Percentiles rank a stretch among this genome's conserved stretches.
Conservation (phyloP, 2,329 filamentous ascomycete species). For the Calonectria multiphialidica region DNA sequence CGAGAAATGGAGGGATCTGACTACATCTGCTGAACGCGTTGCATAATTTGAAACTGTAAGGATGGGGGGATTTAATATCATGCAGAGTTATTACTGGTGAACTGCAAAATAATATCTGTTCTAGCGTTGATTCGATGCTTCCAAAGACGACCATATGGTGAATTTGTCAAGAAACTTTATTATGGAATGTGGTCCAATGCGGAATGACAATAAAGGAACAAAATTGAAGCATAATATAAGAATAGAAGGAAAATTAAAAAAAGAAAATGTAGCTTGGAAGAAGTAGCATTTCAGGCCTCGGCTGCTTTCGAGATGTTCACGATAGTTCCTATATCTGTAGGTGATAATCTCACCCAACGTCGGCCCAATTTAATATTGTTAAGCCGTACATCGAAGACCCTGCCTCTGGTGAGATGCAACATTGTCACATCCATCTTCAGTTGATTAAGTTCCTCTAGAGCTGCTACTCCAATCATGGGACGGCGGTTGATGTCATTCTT, state of each 20-base stretch:
- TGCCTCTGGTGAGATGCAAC: background rate
- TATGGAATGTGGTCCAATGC: too few relatives aligned
- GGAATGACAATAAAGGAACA: too few relatives aligned
- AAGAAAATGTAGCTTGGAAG: too few relatives aligned
- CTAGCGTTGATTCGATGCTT: too few relatives aligned
- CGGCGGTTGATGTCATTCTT: conserved; percentile 18
- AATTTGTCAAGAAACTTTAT: too few relatives aligned
- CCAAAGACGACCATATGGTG: too few relatives aligned
- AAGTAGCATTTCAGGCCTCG: too few relatives aligned
- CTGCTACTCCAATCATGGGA: conserved; percentile 10
- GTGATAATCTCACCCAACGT: background rate
- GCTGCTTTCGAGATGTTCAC: background rate
- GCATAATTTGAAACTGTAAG: background rate
- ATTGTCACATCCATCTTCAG: background rate
- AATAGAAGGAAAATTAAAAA: too few relatives aligned
- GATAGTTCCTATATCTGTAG: too few relatives aligned
- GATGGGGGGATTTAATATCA: background rate
- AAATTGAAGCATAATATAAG: too few relatives aligned
- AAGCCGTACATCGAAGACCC: background rate
- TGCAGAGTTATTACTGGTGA: too few relatives aligned
- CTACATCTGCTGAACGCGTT: background rate
- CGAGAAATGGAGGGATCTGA: conserved; percentile 41
- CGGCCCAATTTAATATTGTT: background rate
- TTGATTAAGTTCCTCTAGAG: background rate
- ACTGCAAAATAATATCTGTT: too few relatives aligned